Base-by-base conservation (phyloP, 495 filamentous ascomycete species). In the Penicillium paradoxum region DNA sequence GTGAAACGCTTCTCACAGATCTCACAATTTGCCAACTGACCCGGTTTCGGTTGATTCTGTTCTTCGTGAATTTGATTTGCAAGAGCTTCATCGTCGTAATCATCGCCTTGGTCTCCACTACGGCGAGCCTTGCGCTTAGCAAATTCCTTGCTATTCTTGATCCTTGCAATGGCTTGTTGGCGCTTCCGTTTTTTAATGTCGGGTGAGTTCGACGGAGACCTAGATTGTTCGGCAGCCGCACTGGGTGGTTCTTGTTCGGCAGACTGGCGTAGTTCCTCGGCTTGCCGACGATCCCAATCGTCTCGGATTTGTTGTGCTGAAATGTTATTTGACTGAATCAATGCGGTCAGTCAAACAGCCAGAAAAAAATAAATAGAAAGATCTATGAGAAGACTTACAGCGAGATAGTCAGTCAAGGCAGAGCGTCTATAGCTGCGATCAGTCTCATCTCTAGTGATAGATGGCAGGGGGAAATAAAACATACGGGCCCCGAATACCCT, bases 21-120 rank as follows among this genome's bases (percentile, higher is more conserved):
- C 40, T 88, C 90, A 59, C 93, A 98, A 58, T 96, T 92, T 24
- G 85, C 89, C 54, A 90, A 80, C 67, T 98, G 93, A 2, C 90
- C 91, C 0, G 93, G 89, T 14, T 84, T 61, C 34, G 85, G 86
- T n/a, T 77, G 77, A 27, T 76, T 59, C 54, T 82, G 83, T 51
- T 83, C 74, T 51, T 85, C 73, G 65, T 85, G 74, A 40, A 85
- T 78, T 24, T 83, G 75, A 19, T 68, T 65, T 27, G 80, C 74
- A 18, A 73, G 63, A 24, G 65, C 57, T 34, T 77, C 72, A 44
- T 81, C 79, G 14, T 79, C 73, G 48, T 74, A 71, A 50, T 78
- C 74, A 27, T 74, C 73, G 50, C 75, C 73, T 50, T 78, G 73
- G 27, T 74, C 72, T 1, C 67, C 80, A n/a, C 56, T 63, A 39